Conservation (phyloP, 2,329 filamentous ascomycete genomes). For the Colletotrichum tropicicola region DNA sequence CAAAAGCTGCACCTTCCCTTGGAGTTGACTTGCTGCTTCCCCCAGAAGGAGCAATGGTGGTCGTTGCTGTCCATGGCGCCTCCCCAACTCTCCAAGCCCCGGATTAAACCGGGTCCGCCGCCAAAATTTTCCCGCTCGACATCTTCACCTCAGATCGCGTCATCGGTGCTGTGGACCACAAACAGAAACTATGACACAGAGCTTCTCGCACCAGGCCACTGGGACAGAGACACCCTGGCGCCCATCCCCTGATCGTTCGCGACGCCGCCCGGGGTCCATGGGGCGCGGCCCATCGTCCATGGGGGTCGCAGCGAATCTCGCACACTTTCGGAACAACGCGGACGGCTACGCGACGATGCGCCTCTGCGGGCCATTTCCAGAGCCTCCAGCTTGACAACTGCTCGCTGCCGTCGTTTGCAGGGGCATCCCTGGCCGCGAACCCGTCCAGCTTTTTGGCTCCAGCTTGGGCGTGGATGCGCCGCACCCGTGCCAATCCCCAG, state of each 20-base stretch:
- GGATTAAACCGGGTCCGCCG: background rate
- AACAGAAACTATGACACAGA: slow-evolving; percentile 31
- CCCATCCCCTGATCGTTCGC: background rate
- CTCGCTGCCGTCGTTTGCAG: background rate
- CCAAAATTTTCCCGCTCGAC: slow-evolving; percentile 29
- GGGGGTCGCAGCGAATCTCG: slow-evolving; percentile 4
- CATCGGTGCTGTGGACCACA: slow-evolving; percentile 28
- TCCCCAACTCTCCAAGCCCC: too few species aligned
- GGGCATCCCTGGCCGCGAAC: background rate
- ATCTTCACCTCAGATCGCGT: slow-evolving; percentile 29
- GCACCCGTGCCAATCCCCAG: slow-evolving; percentile 9
- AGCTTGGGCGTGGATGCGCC: background rate
- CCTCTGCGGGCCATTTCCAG: too few species aligned
- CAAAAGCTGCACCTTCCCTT: too few species aligned
- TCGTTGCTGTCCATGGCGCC: too few species aligned
- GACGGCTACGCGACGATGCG: background rate
- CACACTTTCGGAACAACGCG: slow-evolving; percentile 11
- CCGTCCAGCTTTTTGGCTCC: background rate
- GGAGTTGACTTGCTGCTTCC: too few species aligned
- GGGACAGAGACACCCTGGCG: slow-evolving; percentile 5
- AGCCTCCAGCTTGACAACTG: too few species aligned
- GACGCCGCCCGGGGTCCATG: background rate
- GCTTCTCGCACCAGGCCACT: slow-evolving; percentile 10
- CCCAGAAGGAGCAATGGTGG: background rate
- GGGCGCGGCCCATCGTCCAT: too few species aligned